Conservation (phyloP, 2,329 filamentous ascomycete species). For the Pseudocercospora eumusae region DNA sequence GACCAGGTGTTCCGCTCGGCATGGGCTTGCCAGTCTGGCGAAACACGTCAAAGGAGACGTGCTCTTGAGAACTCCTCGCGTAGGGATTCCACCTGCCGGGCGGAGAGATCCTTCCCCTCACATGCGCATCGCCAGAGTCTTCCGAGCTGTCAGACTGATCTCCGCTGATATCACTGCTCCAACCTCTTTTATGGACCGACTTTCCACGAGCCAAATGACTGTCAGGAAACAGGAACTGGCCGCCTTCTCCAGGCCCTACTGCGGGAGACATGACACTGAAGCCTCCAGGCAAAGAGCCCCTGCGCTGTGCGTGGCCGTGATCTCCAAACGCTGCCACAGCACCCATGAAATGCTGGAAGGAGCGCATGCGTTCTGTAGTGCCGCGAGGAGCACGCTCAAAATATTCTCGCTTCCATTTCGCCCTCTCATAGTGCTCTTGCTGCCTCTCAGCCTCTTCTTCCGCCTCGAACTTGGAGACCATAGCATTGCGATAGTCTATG, state of each 20-base stretch:
- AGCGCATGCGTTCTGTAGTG: constrained; percentile 35
- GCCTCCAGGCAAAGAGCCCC: constrained; percentile 28
- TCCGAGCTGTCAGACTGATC: constrained; percentile 41
- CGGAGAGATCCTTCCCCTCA: constrained; percentile 18
- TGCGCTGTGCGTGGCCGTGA: constrained; percentile 23
- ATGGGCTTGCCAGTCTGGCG: background rate
- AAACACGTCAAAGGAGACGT: constrained; percentile 14
- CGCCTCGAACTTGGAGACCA: constrained; percentile 38
- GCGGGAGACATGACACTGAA: constrained; percentile 31
- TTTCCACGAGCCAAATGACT: constrained; percentile 26
- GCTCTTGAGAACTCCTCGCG: constrained; percentile 13
- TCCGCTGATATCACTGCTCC: constrained; percentile 39
- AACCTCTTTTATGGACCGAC: constrained; percentile 34
- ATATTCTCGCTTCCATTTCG: constrained; percentile 39
- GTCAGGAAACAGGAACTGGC: constrained; percentile 30
- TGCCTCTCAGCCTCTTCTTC: constrained; percentile 35
- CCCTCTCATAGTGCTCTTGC: constrained; percentile 34
- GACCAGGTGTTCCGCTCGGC: constrained; percentile 4
- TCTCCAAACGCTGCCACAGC: constrained; percentile 34
- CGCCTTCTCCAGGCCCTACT: constrained; percentile 26
- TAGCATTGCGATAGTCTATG: constrained; percentile 36
- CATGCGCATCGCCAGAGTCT: constrained; percentile 23
- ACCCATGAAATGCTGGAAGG: constrained; percentile 35
- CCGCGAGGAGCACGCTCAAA: constrained; percentile 37
- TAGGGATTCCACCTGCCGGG: constrained; percentile 24